Conservation (phyloP, 345 rosid species). For the Dimocarpus longan region DNA sequence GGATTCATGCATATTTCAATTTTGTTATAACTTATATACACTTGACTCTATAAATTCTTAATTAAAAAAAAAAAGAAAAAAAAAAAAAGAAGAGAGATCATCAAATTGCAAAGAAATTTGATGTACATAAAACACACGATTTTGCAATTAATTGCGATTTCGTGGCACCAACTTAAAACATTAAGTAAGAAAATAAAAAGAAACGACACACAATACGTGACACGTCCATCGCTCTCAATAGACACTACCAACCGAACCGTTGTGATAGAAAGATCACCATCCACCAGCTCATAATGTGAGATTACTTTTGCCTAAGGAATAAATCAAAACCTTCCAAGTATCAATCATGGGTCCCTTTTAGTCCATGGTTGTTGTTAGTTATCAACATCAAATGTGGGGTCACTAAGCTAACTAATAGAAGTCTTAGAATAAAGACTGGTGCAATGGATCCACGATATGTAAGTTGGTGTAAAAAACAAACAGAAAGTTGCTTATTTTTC, state of each 20-base stretch:
- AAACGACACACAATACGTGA: neutral
- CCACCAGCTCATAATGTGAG: neutral
- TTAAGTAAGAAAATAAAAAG: neutral
- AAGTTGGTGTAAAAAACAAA: neutral
- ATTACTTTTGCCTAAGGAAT: conserved; percentile 2
- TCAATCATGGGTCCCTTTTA: neutral
- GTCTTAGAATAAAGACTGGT: no score
- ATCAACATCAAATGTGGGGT: no score
- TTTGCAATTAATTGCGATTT: neutral
- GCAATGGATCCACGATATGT: neutral
- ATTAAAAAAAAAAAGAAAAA: no score
- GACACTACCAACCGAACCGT: neutral
- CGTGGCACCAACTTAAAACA: neutral
- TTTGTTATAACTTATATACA: no score
- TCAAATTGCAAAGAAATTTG: neutral
- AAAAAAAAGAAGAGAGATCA: no score
- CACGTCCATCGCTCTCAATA: conserved; percentile 1
- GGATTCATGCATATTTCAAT: no score
- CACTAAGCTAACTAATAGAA: no score
- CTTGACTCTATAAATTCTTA: no score
- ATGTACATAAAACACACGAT: neutral
- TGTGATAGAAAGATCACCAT: neutral
- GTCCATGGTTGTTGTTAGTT: no score
- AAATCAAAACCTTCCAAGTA: neutral
- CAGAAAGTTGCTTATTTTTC: conserved; percentile 4